Base-by-base conservation (phyloP, 2,329 filamentous ascomycete species). In the Fusarium goolgardi region DNA sequence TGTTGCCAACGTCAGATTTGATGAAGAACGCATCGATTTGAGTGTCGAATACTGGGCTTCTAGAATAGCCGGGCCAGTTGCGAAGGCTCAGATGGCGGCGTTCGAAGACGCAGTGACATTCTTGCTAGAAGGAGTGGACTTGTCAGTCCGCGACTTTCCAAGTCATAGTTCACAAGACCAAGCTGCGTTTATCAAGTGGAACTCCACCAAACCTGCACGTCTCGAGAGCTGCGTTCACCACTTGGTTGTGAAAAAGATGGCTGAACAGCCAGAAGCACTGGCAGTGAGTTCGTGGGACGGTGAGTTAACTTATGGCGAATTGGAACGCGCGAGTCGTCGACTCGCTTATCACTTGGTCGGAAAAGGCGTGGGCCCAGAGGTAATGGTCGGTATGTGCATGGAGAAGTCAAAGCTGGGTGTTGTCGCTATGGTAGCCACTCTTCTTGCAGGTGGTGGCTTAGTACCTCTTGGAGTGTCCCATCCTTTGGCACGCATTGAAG, bases 31-130 rank as follows among this genome's bases (percentile, higher is more conserved):
- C 35, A 52, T 52, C 49, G 27, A 52, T 25, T 41, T 52, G 49
- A 52, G 35, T 52, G 49, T 52, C 27, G 49, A 52, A 41, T 52
- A 52, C 35, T 52, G 49, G 49, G 35, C 49, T 52, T 52, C 49
- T 25, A 52, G 49, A 32, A 52, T 52, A 52, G 35, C 49, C 35
- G 49, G 49, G 4, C 49, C 49, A 52, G 35, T 52, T 23, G 49
- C 49, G 15, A 52, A 41, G 35, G 49, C 49, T 13, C 49, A 52
- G n/a, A 52, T 52, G 49, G 49, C 49, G 49, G 49, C 49, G 41
- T 52, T 52, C 35, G 27, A 52, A 52, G 49, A 52, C 20, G 49
- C 49, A 52, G 49, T 52, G 25, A 25, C 35, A 32, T 52, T 52
- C 27, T 41, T 52, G n/a, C 41, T 52, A n/a, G 23, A 52, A 16